Evolutionary conservation across 495 filamentous ascomycete species (phyloP).

Genomic region (Choiromyces venosus): DNA sequence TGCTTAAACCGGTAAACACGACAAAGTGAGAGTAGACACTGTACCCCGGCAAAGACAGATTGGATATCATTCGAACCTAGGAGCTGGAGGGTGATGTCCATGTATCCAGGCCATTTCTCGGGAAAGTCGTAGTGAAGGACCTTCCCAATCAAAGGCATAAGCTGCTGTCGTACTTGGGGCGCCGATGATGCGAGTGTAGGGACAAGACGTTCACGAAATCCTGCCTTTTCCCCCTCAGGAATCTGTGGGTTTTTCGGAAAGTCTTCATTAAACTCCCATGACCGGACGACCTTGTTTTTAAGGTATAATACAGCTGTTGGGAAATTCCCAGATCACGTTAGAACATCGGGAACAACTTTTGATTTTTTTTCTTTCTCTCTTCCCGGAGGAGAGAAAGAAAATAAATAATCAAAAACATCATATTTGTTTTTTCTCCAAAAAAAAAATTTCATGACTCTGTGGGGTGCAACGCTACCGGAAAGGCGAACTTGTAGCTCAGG

Average conservation of each 20-base stretch:
- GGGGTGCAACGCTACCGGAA: slow-evolving; percentile 60
- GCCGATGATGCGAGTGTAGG: slow-evolving; percentile 78
- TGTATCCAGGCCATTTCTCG: slow-evolving; percentile 83
- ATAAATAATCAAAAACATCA: background rate
- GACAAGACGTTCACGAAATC: slow-evolving; percentile 77
- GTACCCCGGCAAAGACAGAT: slow-evolving; percentile 85
- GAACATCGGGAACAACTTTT: slow-evolving; percentile 7
- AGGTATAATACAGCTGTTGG: slow-evolving; percentile 84
- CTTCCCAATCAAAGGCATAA: slow-evolving; percentile 89
- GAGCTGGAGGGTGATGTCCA: slow-evolving; percentile 83
- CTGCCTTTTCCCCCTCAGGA: slow-evolving; percentile 80
- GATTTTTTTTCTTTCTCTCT: too few species aligned
- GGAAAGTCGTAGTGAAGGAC: slow-evolving; percentile 95
- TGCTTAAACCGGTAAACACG: slow-evolving; percentile 88
- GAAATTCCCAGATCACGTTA: slow-evolving; percentile 13
- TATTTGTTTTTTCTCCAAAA: slow-evolving; percentile 17
- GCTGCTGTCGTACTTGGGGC: slow-evolving; percentile 75
- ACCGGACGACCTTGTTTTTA: slow-evolving; percentile 90
- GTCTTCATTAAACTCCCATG: slow-evolving; percentile 78
- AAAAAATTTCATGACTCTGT: slow-evolving; percentile 5
- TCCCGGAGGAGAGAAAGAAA: slow-evolving; percentile 7
- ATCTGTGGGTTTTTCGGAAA: slow-evolving; percentile 58
- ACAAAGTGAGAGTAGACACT: slow-evolving; percentile 89
- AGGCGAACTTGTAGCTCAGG: slow-evolving; percentile 75
- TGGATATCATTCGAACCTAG: slow-evolving; percentile 73